These are phyloP conservation scores for Trametes versicolor DNA, from an alignment of 1,284 basidiomycete species.

Conservation along the genomic window DNA sequence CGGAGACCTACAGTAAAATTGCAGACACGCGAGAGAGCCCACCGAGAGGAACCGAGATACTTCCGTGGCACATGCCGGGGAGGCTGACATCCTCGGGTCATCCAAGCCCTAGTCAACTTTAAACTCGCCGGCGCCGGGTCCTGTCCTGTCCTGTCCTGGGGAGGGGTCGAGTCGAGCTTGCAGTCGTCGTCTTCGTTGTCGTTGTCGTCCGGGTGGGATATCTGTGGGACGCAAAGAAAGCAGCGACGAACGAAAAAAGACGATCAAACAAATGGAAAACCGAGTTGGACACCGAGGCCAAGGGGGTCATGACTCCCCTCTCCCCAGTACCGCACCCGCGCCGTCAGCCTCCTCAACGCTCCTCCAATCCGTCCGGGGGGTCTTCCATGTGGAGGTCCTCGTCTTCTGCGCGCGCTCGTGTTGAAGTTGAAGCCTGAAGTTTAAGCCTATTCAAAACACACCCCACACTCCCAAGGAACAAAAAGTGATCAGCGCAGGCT, in stretches of 20 bases:
- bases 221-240: background rate
- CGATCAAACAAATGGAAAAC: background rate
- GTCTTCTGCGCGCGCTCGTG: background rate
- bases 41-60: too few species aligned
- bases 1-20: too few species aligned
- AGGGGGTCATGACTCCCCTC: slow-evolving; percentile 3
- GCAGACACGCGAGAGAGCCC: too few species aligned
- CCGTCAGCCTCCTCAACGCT: background rate
- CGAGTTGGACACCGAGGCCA: background rate
- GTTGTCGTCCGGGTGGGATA: background rate
- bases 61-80: too few species aligned
- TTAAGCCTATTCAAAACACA: background rate
- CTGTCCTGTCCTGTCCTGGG: background rate
- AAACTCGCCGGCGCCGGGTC: too few species aligned
- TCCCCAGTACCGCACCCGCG: background rate
- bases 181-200: too few species aligned
- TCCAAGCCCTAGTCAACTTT: too few species aligned
- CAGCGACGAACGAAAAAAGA: background rate
- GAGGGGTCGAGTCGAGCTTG: background rate
- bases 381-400: background rate
- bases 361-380: background rate
- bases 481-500: background rate
- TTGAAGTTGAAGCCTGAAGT: background rate
- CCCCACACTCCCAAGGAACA: background rate
- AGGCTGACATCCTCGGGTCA: too few species aligned